Evolutionary conservation across 2,329 filamentous ascomycete genomes (phyloP).

Genomic region (Niveomyces coronatus): DNA sequence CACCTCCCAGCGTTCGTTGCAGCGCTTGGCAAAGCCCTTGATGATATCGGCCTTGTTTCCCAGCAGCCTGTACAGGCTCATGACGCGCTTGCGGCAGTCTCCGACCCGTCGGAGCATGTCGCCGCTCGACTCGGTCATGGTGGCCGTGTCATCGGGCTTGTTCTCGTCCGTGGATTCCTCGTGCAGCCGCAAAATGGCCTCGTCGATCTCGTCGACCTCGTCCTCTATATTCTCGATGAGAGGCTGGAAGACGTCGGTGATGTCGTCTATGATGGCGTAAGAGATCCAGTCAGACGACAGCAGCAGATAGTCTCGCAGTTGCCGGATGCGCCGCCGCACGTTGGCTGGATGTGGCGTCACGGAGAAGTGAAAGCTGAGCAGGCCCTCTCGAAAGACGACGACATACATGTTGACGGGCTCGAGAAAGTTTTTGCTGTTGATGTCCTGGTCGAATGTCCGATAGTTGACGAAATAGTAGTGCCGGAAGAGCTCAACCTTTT

Average conservation of each 20-base stretch:
- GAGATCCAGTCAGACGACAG: conserved; percentile 96
- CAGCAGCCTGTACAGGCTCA: conserved; percentile 84
- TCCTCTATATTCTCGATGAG: conserved; percentile 89
- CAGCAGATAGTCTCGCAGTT: conserved; percentile 87
- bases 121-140: conserved; percentile 39
- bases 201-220: conserved; percentile 95
- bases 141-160: conserved; percentile 33
- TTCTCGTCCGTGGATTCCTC: conserved; percentile 35
- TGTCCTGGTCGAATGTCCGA: conserved; percentile 92
- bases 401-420: conserved; percentile 97
- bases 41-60: conserved; percentile 99
- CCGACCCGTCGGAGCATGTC: conserved; percentile 91
- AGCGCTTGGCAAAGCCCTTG: conserved; percentile 96
- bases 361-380: conserved; percentile 96
- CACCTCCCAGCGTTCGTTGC: conserved; percentile 96
- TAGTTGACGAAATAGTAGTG: conserved; percentile 99
- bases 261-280: conserved; percentile 95
- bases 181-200: conserved; percentile 76
- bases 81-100: conserved; percentile 92
- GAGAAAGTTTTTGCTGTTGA: conserved; percentile 77
- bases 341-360: conserved; percentile 93
- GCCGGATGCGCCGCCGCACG: conserved; percentile 83
- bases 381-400: conserved; percentile 89
- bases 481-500: conserved; percentile 95
- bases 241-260: conserved; percentile 91